Percentiles rank a stretch among this genome's conserved stretches.
Conservation (phyloP, 345 rosid species). For the Toxicodendron radicans region DNA sequence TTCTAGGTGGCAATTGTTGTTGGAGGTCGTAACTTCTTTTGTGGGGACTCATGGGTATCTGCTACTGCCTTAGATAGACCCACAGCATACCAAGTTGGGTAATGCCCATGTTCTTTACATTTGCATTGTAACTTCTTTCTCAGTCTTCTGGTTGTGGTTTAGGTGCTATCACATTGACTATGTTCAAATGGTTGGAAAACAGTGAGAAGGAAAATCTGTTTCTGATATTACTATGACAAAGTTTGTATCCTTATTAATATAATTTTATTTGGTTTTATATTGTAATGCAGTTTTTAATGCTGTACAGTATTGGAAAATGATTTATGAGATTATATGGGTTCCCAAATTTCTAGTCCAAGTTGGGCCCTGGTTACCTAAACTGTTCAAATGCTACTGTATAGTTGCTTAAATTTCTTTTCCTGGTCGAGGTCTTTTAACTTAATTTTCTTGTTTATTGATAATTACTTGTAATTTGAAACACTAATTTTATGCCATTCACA, state of each 20-base stretch:
- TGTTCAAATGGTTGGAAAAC: background rate
- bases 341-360: background rate
- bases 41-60: constrained; percentile 51
- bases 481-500: background rate
- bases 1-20: constrained; percentile 49
- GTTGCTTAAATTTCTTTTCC: background rate
- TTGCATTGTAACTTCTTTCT: background rate
- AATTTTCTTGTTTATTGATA: background rate
- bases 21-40: constrained; percentile 52
- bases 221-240: background rate
- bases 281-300: background rate
- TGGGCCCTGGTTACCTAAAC: background rate
- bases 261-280: background rate
- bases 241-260: background rate
- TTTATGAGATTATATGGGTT: background rate
- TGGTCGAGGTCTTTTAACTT: background rate
- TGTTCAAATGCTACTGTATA: background rate
- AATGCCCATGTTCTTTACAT: background rate
- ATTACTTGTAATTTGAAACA: background rate
- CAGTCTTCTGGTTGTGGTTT: background rate
- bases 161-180: background rate
- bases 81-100: constrained; percentile 51
- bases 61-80: constrained; percentile 47
- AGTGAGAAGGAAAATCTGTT: background rate
- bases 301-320: background rate